Evolutionary conservation across 768 basidiomycete species (phyloP).

Genomic region (Kondoa subrosea): DNA sequence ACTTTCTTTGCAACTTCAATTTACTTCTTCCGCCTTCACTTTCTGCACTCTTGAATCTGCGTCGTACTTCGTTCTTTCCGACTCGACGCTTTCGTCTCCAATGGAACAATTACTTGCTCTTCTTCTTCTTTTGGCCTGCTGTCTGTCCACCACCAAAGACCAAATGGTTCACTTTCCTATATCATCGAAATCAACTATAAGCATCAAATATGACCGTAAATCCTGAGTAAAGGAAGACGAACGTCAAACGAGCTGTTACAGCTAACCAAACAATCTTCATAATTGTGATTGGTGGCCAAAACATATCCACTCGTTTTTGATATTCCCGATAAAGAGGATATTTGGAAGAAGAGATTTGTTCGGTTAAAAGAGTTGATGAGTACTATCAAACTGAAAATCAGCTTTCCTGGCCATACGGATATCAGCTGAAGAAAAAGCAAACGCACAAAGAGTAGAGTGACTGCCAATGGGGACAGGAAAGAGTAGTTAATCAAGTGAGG

Average conservation of each 20-base stretch:
- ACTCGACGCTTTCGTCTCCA: neutral
- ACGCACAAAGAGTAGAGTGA: constrained; percentile 12
- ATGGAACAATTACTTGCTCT: neutral
- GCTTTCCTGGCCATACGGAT: too few relatives aligned
- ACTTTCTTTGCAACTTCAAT: too few relatives aligned
- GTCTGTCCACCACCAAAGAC: constrained; percentile 9
- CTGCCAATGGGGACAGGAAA: constrained; percentile 6
- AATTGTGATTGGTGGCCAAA: constrained; percentile 13
- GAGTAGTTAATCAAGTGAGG: constrained; percentile 18
- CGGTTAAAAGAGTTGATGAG: constrained; percentile 9
- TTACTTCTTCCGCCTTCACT: too few relatives aligned
- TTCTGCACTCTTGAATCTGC: too few relatives aligned
- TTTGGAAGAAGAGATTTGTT: constrained; percentile 15
- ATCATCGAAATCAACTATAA: too few relatives aligned
- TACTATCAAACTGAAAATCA: too few relatives aligned
- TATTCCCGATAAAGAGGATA: constrained; percentile 17
- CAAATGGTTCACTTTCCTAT: constrained; percentile 8
- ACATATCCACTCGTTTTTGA: constrained; percentile 19
- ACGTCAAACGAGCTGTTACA: constrained; percentile 5
- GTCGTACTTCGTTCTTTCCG: too few relatives aligned
- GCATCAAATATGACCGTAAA: neutral
- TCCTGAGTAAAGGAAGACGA: neutral
- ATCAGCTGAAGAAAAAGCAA: neutral
- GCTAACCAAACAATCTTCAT: constrained; percentile 12
- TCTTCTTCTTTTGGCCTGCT: neutral